Evolutionary conservation across 2,329 filamentous ascomycete genomes (phyloP).

Genomic region (Drechslerella stenobrocha): DNA sequence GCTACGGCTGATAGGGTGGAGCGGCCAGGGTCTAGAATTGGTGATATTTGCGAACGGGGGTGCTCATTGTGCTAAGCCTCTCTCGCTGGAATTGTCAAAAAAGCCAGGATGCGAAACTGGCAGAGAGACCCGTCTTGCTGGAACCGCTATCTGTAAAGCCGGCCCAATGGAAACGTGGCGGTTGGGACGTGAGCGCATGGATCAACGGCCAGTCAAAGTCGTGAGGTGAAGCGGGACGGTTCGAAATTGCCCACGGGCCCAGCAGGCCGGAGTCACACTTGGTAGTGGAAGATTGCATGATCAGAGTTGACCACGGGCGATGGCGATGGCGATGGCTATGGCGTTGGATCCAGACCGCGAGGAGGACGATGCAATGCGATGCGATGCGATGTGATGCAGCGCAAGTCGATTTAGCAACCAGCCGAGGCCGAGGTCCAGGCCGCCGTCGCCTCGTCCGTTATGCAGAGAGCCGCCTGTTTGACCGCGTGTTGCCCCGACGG

Average conservation of each 20-base stretch:
- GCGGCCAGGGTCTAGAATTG: background rate
- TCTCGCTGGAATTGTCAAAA: background rate
- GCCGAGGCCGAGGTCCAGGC: no score
- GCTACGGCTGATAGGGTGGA: no score
- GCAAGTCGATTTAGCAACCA: no score
- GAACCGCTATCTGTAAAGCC: constrained; percentile 23
- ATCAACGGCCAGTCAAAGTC: background rate
- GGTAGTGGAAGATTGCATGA: background rate
- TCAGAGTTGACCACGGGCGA: no score
- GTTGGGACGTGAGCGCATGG: constrained; percentile 3
- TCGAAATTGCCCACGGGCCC: constrained; percentile 20
- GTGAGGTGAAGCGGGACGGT: constrained; percentile 14
- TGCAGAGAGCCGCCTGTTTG: background rate
- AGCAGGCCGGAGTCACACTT: background rate
- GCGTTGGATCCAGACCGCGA: no score
- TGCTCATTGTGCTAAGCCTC: background rate
- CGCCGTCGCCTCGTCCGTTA: constrained; percentile 4
- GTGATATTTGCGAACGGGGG: background rate
- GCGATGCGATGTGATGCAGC: no score
- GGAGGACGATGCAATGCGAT: no score
- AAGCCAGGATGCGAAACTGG: background rate
- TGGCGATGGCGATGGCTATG: no score
- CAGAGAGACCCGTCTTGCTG: no score
- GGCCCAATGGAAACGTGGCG: constrained; percentile 29
- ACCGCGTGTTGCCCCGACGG: no score